phyloP scores from a whole-genome alignment of 78 protist species.

The Dictyostelium firmibasis region DNA sequence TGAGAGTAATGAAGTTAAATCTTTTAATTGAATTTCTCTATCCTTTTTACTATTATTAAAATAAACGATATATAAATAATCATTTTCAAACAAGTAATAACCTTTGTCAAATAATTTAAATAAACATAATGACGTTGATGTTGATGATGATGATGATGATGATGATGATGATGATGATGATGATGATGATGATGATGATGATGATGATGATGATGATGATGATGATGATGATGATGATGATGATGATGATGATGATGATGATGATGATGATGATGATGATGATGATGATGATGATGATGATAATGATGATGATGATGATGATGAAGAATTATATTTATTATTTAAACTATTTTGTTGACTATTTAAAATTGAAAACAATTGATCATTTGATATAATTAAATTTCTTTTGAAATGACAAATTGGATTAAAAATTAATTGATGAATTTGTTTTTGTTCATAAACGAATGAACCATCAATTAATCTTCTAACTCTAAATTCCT shows the following conservation, averaged over 20 bases:
- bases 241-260: not conserved
- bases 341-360: not conserved
- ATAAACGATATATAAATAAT: not conserved
- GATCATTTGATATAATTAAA: not conserved
- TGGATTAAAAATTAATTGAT: not conserved
- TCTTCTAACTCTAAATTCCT: not conserved
- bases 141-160: not conserved
- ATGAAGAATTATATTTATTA: not conserved
- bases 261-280: not conserved
- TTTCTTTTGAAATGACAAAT: not conserved
- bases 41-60: not conserved
- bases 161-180: not conserved
- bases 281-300: not conserved
- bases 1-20: not conserved
- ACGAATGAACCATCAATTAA: not conserved
- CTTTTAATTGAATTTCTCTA: not conserved
- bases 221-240: not conserved
- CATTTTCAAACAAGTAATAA: not conserved
- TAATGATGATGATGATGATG: not conserved
- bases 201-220: not conserved
- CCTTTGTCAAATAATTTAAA: constrained; percentile 8
- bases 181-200: not conserved
- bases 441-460: not conserved
- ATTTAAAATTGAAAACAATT: not conserved
- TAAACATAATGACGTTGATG: not conserved